Base-by-base conservation (phyloP, 2,329 filamentous ascomycete species). In the Clarireedia monteithiana region DNA sequence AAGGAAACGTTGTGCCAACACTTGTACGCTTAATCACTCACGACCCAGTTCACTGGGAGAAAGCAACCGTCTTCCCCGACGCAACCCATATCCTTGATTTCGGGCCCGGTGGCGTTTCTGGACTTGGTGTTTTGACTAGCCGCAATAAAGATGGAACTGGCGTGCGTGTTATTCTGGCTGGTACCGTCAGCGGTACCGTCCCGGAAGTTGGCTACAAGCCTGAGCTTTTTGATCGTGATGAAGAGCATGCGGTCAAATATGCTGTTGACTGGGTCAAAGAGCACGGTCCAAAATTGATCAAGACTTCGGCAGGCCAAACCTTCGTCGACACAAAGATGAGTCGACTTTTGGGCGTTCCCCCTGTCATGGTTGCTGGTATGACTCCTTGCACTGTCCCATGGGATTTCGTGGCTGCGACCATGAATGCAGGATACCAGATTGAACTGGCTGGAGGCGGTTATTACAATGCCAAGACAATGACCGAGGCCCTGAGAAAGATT, bases 71-170 rank as follows among this genome's bases (percentile, higher is more conserved):
- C 54, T 97, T 99, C 77, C 85, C 89, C 3, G 80, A 84, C 23
- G 94, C 94, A 20, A 96, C 92, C 3, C 94, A 99, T 70, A 89
- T 99, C 56, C 77, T 99, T 52, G 94, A 99, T 74, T 97, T 99
- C 66, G 94, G 95, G 48, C 94, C 94, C 23, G 94, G 94, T 67
- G 95, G 94, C 60, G 94, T 97, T 62, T 99, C 94, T 24, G 95
- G 95, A 62, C 85, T 99, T 23, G 95, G 94, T 68, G 89, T 95
- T 47, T 78, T 99, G 61, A 99, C 94, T 57, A 97, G 95, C 79
- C 89, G 94, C 66, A 99, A 97, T 81, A 99, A 99, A 78, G 95
- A 99, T 72, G 94, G 94, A 61, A 97, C 91, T 57, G 94, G 94
- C 67, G 94, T 99, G 38, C 90, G 92, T 59, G 91, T 99, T 62